phyloP scores from a whole-genome alignment of 2,329 filamentous ascomycete genomes.

The Penicillium sp. region DNA sequence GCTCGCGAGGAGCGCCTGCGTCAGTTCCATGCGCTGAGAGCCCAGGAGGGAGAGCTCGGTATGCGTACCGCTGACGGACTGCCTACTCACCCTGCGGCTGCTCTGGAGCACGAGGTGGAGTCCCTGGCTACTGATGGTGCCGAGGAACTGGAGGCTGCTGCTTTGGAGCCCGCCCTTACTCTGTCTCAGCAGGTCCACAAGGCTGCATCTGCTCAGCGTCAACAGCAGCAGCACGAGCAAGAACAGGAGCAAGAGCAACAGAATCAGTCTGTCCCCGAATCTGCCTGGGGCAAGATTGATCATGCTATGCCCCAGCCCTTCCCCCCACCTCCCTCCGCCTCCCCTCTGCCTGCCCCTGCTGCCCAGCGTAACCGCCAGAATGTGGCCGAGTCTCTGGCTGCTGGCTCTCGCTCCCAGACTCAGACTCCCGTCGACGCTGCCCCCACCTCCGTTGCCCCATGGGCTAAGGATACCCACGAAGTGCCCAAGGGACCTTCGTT shows the following conservation, averaged over 20 bases:
- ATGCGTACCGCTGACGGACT: slow-evolving; percentile 48
- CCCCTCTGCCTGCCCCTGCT: slow-evolving; percentile 84
- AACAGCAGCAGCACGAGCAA: slow-evolving; percentile 42
- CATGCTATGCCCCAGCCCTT: slow-evolving; percentile 70
- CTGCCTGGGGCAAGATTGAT: slow-evolving; percentile 66
- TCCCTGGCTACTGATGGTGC: slow-evolving; percentile 31
- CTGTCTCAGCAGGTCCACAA: slow-evolving; percentile 86
- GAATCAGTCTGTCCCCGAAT: slow-evolving; percentile 52
- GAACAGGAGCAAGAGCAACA: slow-evolving; percentile 44
- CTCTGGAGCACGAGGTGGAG: slow-evolving; percentile 37
- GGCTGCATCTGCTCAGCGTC: slow-evolving; percentile 57
- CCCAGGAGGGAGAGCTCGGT: slow-evolving; percentile 67
- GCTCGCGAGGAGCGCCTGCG: slow-evolving; percentile 71
- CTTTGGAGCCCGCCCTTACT: slow-evolving; percentile 64
- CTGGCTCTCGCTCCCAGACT: slow-evolving; percentile 73
- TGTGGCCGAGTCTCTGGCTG: slow-evolving; percentile 74
- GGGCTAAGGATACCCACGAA: slow-evolving; percentile 83
- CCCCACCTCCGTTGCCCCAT: slow-evolving; percentile 83
- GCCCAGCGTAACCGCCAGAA: slow-evolving; percentile 85
- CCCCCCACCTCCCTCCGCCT: slow-evolving; percentile 75
- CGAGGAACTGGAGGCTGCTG: slow-evolving; percentile 30
- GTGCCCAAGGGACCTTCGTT: slow-evolving; percentile 84
- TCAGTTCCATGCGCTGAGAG: slow-evolving; percentile 80
- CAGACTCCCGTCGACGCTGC: slow-evolving; percentile 73
- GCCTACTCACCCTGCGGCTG: slow-evolving; percentile 48